phyloP scores from a whole-genome alignment of 148 eudicot species.

The Selenicereus undatus region DNA sequence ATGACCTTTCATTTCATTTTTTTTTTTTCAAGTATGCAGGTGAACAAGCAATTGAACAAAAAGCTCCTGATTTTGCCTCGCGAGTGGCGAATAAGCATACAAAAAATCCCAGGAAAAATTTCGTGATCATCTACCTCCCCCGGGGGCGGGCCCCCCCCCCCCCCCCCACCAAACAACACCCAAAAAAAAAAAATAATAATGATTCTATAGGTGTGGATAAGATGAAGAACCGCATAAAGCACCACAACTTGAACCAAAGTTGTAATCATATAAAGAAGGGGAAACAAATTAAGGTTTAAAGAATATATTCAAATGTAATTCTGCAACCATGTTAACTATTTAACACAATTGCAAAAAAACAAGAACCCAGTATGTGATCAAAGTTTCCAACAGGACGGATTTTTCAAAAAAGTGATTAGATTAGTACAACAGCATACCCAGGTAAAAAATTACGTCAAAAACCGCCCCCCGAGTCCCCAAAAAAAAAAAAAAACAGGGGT shows the following conservation, averaged over 20 bases:
- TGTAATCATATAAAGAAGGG: not conserved
- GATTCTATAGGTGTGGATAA: not conserved
- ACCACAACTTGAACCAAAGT: not conserved
- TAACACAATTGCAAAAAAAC: not conserved
- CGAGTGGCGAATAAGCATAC: not conserved
- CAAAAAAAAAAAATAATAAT: not conserved
- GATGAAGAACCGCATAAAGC: not conserved
- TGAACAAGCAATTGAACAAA: not conserved
- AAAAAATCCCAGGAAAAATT: too few relatives aligned
- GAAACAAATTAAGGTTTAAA: not conserved
- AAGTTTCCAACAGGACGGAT: not conserved
- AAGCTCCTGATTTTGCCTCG: not conserved
- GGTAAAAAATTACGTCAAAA: not conserved
- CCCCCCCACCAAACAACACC: too few relatives aligned
- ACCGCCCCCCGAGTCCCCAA: not conserved
- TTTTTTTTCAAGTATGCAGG: not conserved
- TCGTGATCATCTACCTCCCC: not conserved
- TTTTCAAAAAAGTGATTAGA: conserved; percentile 6
- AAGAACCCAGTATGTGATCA: conserved; percentile 9
- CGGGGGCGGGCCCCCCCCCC: too few relatives aligned
- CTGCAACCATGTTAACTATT: not conserved
- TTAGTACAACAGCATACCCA: not conserved
- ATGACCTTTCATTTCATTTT: not conserved
- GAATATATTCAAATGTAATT: not conserved
- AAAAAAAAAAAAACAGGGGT: too few relatives aligned